phyloP scores from a whole-genome alignment of 2,329 filamentous ascomycete genomes.

The Microdochium bolleyi region DNA sequence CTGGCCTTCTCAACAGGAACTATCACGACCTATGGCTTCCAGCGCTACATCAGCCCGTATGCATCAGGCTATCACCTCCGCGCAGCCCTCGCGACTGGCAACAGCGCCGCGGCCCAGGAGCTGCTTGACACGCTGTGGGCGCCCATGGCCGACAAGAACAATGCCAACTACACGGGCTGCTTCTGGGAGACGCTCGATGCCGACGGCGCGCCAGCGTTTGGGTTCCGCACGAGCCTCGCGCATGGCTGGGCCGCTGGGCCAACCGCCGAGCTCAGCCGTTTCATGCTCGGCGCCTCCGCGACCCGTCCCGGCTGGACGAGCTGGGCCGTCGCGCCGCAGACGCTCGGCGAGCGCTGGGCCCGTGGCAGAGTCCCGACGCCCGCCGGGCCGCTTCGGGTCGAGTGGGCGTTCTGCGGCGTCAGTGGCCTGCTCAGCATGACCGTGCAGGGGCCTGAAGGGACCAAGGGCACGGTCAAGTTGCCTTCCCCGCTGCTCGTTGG shows the following conservation, averaged over 20 bases:
- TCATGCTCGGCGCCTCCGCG: conserved; percentile 16
- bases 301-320: conserved; percentile 8
- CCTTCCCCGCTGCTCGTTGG: background rate
- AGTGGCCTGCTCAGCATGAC: conserved; percentile 21
- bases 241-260: conserved; percentile 23
- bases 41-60: conserved; percentile 15
- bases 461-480: background rate
- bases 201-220: conserved; percentile 14
- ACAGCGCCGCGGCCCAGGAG: conserved; percentile 2
- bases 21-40: conserved; percentile 7
- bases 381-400: conserved; percentile 23
- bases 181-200: conserved; percentile 19
- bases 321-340: conserved; percentile 11
- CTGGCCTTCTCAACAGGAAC: conserved; percentile 11
- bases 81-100: conserved; percentile 11
- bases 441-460: conserved; percentile 22
- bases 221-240: conserved; percentile 17
- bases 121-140: conserved; percentile 13
- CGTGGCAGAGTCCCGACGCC: conserved; percentile 26
- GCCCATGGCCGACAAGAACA: conserved; percentile 14
- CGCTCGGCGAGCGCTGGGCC: conserved; percentile 35
- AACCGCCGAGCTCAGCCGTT: conserved; percentile 18
- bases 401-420: conserved; percentile 4
- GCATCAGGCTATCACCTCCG: conserved; percentile 19
- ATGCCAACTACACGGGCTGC: conserved; percentile 17